Evolutionary conservation across 73 alveolate species (phyloP).

Genomic region (Paramecium sexaurelia): DNA sequence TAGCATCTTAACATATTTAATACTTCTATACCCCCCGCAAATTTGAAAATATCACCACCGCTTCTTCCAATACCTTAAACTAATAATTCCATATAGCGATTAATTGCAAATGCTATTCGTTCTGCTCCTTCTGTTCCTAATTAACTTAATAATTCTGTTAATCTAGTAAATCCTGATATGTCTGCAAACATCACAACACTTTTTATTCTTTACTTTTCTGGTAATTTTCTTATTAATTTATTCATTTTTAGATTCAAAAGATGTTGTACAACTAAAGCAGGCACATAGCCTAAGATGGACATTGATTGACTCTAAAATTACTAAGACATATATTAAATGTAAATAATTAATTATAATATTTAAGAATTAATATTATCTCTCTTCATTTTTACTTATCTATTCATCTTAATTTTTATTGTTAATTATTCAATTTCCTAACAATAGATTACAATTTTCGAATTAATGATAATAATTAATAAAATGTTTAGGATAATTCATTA

Average conservation of each 20-base stretch:
- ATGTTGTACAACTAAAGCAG: constrained; percentile 62
- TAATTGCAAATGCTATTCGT: constrained; percentile 90
- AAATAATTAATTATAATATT: neutral
- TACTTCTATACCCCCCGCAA: constrained; percentile 80
- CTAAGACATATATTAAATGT: neutral
- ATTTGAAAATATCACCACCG: constrained; percentile 98
- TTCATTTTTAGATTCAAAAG: constrained; percentile 29
- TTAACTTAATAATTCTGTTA: constrained; percentile 51
- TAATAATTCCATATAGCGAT: constrained; percentile 93
- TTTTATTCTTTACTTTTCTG: constrained; percentile 17
- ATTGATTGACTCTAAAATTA: constrained; percentile 34
- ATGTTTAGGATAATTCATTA: too few relatives aligned
- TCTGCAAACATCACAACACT: constrained; percentile 70
- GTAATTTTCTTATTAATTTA: constrained; percentile 23
- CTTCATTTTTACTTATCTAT: too few relatives aligned
- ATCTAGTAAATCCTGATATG: constrained; percentile 66
- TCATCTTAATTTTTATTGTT: too few relatives aligned
- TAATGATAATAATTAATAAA: too few relatives aligned
- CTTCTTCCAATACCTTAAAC: constrained; percentile 85
- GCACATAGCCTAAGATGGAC: constrained; percentile 65
- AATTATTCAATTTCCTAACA: too few relatives aligned
- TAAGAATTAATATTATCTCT: neutral
- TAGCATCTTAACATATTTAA: constrained; percentile 76
- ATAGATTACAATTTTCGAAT: too few relatives aligned
- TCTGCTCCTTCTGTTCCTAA: constrained; percentile 95